Base-by-base conservation (phyloP, 371 early-diverging fungal genomes). In the Mortierella sp. region DNA sequence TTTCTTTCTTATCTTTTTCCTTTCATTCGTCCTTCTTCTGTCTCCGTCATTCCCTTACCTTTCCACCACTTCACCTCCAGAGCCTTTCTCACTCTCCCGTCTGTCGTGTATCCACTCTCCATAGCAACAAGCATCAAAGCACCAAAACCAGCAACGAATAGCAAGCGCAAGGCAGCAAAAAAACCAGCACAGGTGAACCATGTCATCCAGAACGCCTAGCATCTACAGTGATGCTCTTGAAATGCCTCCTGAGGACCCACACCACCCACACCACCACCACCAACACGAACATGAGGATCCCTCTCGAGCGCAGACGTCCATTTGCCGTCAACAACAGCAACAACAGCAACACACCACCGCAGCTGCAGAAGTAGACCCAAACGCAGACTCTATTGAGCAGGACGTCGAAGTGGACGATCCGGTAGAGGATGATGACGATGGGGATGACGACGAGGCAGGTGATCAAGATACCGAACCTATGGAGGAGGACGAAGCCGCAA, bases 191-290 rank as follows among this genome's bases (percentile, higher is more conserved):
- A 34, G 16, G 8, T 50, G n/a, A n/a, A 34, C 34, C 31, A 63
- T 63, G 63, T 57, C 45, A 45, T 82, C 82, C 28, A 74, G 82
- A 72, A 42, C 82, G 24, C 79, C 82, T 44, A 80, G 84, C 60
- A 75, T 84, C 16, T 80, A 84, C 47, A 79, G 75, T 31, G 84
- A 83, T 26, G 84, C 84, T 54, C 77, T 80, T 26, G 84, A 83
- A 4, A 82, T 73, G 11, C 76, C 78, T 24, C 74, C 13, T 45
- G 73, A 70, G 0, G 80, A 83, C 11, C 26, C 70, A 47, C 47
- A 44, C 10, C 60, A 21, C 13, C n/a, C n/a, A n/a, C n/a, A n/a
- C n/a, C n/a, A n/a, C n/a, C n/a, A n/a, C n/a, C n/a, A n/a, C n/a
- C n/a, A n/a, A n/a, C n/a, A n/a, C n/a, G n/a, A n/a, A n/a, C 68